Percentiles rank a stretch among this genome's conserved stretches.
phyloP scores from a whole-genome alignment of 805 yeast genomes.

The Schwanniomyces sp. region DNA sequence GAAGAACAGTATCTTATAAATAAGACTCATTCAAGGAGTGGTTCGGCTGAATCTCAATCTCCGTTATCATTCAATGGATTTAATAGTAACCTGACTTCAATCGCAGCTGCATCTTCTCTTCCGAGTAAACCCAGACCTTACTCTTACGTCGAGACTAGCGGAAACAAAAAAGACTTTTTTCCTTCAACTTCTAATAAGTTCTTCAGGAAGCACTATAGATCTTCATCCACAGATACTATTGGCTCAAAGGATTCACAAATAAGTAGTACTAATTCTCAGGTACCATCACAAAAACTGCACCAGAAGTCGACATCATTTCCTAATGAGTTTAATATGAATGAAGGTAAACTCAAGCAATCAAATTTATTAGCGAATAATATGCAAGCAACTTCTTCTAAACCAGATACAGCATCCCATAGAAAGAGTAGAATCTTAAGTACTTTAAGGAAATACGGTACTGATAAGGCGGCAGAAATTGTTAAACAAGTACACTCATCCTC shows the following conservation, averaged over 20 bases:
- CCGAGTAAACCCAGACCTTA: conserved; percentile 32
- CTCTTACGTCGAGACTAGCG: conserved; percentile 36
- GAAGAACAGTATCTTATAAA: not conserved
- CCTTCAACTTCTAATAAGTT: conserved; percentile 34
- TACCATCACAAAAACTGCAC: not conserved
- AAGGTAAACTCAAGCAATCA: not conserved
- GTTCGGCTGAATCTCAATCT: conserved; percentile 14
- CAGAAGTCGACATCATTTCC: not conserved
- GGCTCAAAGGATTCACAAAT: conserved; percentile 8
- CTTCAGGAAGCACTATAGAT: conserved; percentile 63
- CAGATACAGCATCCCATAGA: conserved; percentile 4
- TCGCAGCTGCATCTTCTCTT: not conserved
- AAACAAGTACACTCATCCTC: conserved; percentile 24
- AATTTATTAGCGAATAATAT: not conserved
- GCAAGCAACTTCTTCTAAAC: not conserved
- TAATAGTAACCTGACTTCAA: not conserved
- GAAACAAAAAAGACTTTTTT: conserved; percentile 20
- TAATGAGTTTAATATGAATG: not conserved
- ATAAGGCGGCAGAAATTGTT: conserved; percentile 37
- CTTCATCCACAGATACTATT: conserved; percentile 61
- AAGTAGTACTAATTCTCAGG: not conserved
- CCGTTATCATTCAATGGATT: conserved; percentile 13
- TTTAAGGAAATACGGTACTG: conserved; percentile 40
- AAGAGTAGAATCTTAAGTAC: conserved; percentile 41
- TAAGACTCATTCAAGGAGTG: conserved; percentile 12